These are phyloP conservation scores for Cutaneotrichosporon spelunceum DNA, from an alignment of 1,284 basidiomycete species.

Conservation along the genomic window DNA sequence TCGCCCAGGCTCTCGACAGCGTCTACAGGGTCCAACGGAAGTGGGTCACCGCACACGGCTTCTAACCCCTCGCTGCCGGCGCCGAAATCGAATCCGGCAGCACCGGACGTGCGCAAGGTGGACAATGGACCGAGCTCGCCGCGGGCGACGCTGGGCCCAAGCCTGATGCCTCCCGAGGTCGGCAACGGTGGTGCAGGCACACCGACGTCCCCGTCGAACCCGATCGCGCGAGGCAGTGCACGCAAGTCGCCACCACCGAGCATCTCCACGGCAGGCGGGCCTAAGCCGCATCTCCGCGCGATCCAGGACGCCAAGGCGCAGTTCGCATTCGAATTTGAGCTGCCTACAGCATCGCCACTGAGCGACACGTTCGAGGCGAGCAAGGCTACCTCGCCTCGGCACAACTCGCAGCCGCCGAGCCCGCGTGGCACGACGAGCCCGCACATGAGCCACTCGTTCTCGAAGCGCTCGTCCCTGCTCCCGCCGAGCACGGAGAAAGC, in stretches of 20 bases:
- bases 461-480: conserved; percentile 48
- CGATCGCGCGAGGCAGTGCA: not conserved
- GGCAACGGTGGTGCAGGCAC: not conserved
- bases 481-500: conserved; percentile 46
- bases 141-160: conserved; percentile 12
- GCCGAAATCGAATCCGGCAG: not conserved
- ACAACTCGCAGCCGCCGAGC: conserved; percentile 33
- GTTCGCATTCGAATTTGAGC: conserved; percentile 51
- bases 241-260: conserved; percentile 39
- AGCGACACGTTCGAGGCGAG: conserved; percentile 49
- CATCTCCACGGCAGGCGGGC: conserved; percentile 31
- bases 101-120: conserved; percentile 1
- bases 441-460: conserved; percentile 51
- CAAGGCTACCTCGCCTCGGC: conserved; percentile 23
- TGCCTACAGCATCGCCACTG: conserved; percentile 49
- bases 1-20: not conserved
- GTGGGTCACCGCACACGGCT: not conserved
- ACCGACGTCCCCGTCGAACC: conserved; percentile 5
- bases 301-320: conserved; percentile 10
- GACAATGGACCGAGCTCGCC: not conserved
- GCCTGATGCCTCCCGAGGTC: conserved; percentile 19
- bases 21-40: not conserved
- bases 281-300: conserved; percentile 2
- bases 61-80: not conserved
- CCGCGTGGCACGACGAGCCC: conserved; percentile 40